A percentile compares a stretch with the other conserved stretches of the same genome.
phyloP scores from a whole-genome alignment of 208 protist species.

The Novymonas esmeraldas region DNA sequence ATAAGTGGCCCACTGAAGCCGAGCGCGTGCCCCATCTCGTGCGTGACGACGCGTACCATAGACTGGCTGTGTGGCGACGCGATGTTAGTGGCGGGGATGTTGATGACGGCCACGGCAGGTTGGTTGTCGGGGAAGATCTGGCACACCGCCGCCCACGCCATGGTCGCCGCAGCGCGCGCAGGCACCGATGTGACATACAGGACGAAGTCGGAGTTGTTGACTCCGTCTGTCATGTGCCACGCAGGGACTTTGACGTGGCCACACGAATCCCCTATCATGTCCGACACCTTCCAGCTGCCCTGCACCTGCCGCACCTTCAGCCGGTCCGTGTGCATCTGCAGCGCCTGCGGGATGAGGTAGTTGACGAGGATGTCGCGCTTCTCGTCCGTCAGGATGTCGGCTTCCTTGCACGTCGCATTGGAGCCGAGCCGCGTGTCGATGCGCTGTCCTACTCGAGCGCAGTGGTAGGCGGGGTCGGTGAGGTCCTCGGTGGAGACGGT shows the following conservation, averaged over 20 bases:
- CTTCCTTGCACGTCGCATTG: constrained; percentile 19
- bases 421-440: constrained; percentile 25
- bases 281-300: constrained; percentile 14
- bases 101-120: constrained; percentile 47
- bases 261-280: constrained; percentile 4
- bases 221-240: constrained; percentile 34
- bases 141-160: constrained; percentile 57
- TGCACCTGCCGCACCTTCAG: constrained; percentile 39
- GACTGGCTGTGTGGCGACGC: background rate
- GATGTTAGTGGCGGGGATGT: constrained; percentile 48
- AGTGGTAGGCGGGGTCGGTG: constrained; percentile 36
- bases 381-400: constrained; percentile 37
- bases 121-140: constrained; percentile 14
- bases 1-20: constrained; percentile 54
- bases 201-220: constrained; percentile 54
- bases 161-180: background rate
- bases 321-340: constrained; percentile 52
- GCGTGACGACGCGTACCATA: constrained; percentile 40
- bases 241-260: constrained; percentile 7
- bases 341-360: constrained; percentile 37
- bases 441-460: constrained; percentile 24
- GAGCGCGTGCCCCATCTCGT: constrained; percentile 88
- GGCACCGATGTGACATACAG: constrained; percentile 67
- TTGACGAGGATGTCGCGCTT: constrained; percentile 35
- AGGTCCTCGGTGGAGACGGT: constrained; percentile 35